phyloP scores from a whole-genome alignment of 805 yeast species.

The Candida corydali region DNA sequence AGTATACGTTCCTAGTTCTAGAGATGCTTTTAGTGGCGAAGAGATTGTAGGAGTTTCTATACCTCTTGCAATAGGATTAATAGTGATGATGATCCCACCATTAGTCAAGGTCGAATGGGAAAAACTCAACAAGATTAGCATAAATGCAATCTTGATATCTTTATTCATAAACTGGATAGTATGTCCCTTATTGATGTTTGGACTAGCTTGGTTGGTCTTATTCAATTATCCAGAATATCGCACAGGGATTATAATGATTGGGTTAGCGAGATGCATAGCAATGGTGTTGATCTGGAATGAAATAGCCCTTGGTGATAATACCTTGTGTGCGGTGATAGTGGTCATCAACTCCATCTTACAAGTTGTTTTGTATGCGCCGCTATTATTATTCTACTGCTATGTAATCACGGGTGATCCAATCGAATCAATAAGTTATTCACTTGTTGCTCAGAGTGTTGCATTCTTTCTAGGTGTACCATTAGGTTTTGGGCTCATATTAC shows the following conservation, averaged over 20 bases:
- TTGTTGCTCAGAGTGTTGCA: conserved; percentile 47
- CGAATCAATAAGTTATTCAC: conserved; percentile 23
- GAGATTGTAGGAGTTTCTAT: conserved; percentile 36
- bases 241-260: conserved; percentile 55
- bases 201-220: conserved; percentile 49
- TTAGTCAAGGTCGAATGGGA: conserved; percentile 54
- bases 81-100: conserved; percentile 57
- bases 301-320: conserved; percentile 48
- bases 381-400: conserved; percentile 44
- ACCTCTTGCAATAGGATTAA: conserved; percentile 47
- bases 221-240: conserved; percentile 47
- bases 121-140: conserved; percentile 18
- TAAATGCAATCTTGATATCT: conserved; percentile 33
- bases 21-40: conserved; percentile 32
- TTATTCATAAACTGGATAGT: conserved; percentile 50
- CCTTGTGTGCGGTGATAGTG: conserved; percentile 50
- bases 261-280: conserved; percentile 58
- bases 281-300: conserved; percentile 61
- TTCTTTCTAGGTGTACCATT: conserved; percentile 54
- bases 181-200: conserved; percentile 55
- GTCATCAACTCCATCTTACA: conserved; percentile 49
- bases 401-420: conserved; percentile 28
- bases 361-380: conserved; percentile 50
- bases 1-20: conserved; percentile 34
- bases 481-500: conserved; percentile 39